Percentiles rank a stretch among this genome's conserved stretches.
Conservation (phyloP, 257 asterid species). For the Eucommia ulmoides region DNA sequence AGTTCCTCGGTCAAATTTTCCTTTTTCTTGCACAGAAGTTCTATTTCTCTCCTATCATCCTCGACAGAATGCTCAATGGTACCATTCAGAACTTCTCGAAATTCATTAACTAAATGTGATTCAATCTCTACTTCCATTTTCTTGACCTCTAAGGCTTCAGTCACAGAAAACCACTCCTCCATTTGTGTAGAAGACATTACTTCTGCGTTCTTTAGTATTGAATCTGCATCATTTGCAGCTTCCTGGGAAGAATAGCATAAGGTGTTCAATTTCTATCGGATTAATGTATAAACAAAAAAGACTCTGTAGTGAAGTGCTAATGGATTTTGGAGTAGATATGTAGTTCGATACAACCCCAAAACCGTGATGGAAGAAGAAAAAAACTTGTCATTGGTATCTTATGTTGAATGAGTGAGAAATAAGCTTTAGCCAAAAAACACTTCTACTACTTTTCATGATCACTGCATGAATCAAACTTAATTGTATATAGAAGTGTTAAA, state of each 20-base stretch:
- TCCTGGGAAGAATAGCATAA: constrained; percentile 19
- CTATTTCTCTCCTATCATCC: constrained; percentile 27
- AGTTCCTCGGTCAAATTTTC: constrained; percentile 24
- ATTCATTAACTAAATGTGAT: constrained; percentile 21
- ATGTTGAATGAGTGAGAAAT: too few species aligned
- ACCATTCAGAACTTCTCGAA: constrained; percentile 15
- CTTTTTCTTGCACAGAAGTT: constrained; percentile 21
- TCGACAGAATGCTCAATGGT: constrained; percentile 21
- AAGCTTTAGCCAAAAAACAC: too few species aligned
- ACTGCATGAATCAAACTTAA: too few species aligned
- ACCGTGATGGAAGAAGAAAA: too few species aligned
- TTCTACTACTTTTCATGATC: too few species aligned
- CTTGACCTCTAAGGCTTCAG: constrained; percentile 24
- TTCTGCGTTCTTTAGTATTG: constrained; percentile 23
- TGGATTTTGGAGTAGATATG: too few species aligned
- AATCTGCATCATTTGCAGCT: constrained; percentile 28
- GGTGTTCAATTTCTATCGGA: constrained; percentile 1
- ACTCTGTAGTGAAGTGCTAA: too few species aligned
- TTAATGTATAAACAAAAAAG: background rate
- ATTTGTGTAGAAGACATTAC: constrained; percentile 17
- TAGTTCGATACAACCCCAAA: too few species aligned
- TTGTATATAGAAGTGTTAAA: too few species aligned
- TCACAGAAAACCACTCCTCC: constrained; percentile 21
- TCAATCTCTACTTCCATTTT: constrained; percentile 28
- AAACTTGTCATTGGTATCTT: too few species aligned